Evolutionary conservation across 306 rosid species (phyloP), one percentile per base, ranked within the genome.

Genomic region (Ochetophila trinervis): DNA sequence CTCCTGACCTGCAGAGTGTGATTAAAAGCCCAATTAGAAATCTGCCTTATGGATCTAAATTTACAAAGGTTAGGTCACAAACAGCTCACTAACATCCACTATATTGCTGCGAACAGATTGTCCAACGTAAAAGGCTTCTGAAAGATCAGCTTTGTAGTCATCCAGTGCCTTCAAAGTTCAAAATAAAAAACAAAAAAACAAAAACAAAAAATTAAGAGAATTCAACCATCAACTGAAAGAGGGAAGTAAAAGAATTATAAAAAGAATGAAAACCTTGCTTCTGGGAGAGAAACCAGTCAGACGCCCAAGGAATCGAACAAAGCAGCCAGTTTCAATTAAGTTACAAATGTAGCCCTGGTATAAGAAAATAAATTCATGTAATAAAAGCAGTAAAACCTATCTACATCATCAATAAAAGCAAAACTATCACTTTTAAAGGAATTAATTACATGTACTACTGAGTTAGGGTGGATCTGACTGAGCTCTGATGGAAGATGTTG

Each of bases 231-330:
- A 44, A 57, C 32, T 53, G 27, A 18, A 19, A 55, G 36, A 34
- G 23, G 27, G 5, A 59, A 16, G 8, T 0, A 10, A 18, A 40
- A 62, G 17, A 1, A 22, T 42, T 22, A 34, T 56, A 40, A 9
- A 58, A 58, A 75, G 35, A 73, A 53, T 15, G 3, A 63, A 40
- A 60, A 92, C 99, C 99, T 87, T 87, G 51, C 69, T 87, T 74
- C 84, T 77, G 21, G 97, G 97, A 69, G 87, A 86, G 71, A 93
- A 90, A 67, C 94, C 99, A 18, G 99, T 93, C 77, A 93, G 75
- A 13, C 78, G 96, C 53, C 97, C 99, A 52, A 93, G 91, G 77
- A 86, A 93, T 68, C 96, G 94, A 68, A 93, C 96, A 86, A 93
- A 93, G 75, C 97, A 93, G 49, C 99, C 99, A 45, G 82, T 73